phyloP scores from a whole-genome alignment of 305 asterid genomes.

The Stenogyne calaminthoides region DNA sequence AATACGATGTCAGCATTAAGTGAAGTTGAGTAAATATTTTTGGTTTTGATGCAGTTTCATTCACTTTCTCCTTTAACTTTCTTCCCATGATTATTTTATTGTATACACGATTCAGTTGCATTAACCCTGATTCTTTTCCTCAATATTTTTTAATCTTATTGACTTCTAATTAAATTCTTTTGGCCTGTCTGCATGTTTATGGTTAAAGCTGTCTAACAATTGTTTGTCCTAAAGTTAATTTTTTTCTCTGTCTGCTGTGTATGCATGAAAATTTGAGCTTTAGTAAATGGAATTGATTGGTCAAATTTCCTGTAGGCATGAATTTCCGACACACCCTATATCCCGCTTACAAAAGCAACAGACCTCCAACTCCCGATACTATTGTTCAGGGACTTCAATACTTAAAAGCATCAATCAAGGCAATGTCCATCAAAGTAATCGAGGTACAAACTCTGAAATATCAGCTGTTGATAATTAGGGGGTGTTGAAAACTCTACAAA shows the following conservation, averaged over 20 bases:
- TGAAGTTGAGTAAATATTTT: neutral
- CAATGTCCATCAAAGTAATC: slow-evolving; percentile 93
- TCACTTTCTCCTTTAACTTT: neutral
- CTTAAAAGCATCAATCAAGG: slow-evolving; percentile 92
- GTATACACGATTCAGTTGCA: neutral
- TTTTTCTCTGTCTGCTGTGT: slow-evolving; percentile 3
- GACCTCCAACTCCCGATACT: slow-evolving; percentile 98
- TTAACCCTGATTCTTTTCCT: neutral
- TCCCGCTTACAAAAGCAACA: slow-evolving; percentile 93
- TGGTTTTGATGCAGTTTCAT: neutral
- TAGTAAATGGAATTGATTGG: slow-evolving; percentile 23
- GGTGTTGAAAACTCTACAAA: too few relatives aligned
- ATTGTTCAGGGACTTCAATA: slow-evolving; percentile 96
- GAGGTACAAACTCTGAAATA: slow-evolving; percentile 56
- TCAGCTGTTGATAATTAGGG: slow-evolving; percentile 20
- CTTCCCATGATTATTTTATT: neutral
- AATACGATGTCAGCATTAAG: neutral
- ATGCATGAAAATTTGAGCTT: slow-evolving; percentile 14
- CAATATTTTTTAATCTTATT: neutral
- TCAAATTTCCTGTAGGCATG: slow-evolving; percentile 62
- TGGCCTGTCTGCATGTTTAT: neutral
- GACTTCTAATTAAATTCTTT: neutral
- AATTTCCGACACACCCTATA: slow-evolving; percentile 91
- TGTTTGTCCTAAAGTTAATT: neutral
- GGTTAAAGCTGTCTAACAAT: neutral